Evolutionary conservation across 306 rosid species (phyloP), one percentile per base, ranked within the genome.

Genomic region (Amphicarpaea edgeworthii): DNA sequence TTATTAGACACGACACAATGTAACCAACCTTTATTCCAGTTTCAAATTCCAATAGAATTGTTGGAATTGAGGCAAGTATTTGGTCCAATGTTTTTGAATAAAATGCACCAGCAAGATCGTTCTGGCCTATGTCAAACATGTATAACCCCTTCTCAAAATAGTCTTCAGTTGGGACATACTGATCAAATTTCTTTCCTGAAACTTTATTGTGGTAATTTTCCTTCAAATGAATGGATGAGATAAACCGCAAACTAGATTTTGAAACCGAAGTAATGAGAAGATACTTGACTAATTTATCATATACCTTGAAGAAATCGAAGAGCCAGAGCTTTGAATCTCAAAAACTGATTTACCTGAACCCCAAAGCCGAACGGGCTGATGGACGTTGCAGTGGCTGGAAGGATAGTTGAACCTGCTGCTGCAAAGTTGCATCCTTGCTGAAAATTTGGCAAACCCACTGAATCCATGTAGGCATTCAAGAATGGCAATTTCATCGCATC

Each of bases 71-170:
- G 43, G 88, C 88, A 24, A 90, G 81, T 32, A 90, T 72, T 82
- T 87, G 87, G 72, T 87, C 88, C 16, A 92, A 60, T 30, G 90
- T 64, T 77, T 90, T 85, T 9, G 93, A 88, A 55, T 90, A 92
- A 81, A 92, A 92, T 34, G 90, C 91, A 60, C 88, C 92, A n/a
- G 87, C 88, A 55, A 92, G 81, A 65, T 90, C 97, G 76, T 92
- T 92, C 81, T 92, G 96, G 73, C 97, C 97, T 59, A 90, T 87
- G 77, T 90, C 97, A 69, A 92, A 88, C 96, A 88, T 84, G 82
- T 92, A 92, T 19, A 92, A 79, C 43, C 89, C 97, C 78, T 84
- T 84, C 19, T 41, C 57, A 38, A 90, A 92, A 53, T 34, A 81
- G 41, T 88, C 88, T 73, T 88, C 87, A 12, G 76, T 0, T 2